A percentile compares a stretch with the other conserved stretches of the same genome.
phyloP scores from a whole-genome alignment of 2,329 filamentous ascomycete species.

The Rasamsonia emersonii region DNA sequence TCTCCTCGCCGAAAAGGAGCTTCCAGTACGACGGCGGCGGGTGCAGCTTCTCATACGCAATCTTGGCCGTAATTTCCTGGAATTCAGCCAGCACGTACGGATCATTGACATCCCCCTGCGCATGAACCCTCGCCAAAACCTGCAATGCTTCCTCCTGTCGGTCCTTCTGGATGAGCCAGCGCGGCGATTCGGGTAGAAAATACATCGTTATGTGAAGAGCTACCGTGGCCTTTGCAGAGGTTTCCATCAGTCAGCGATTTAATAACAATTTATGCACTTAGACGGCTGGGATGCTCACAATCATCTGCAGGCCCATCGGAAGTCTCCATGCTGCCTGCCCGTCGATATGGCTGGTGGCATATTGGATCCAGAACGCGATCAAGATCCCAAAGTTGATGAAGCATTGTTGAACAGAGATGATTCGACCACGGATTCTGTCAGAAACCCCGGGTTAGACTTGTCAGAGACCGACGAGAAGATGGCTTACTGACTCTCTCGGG shows the following conservation, averaged over 20 bases:
- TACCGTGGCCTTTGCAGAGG: too few species aligned
- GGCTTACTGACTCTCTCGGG: slow-evolving; percentile 9
- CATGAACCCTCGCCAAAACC: slow-evolving; percentile 7
- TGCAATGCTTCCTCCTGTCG: slow-evolving; percentile 9
- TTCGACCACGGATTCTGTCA: slow-evolving; percentile 14
- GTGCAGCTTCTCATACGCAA: slow-evolving; percentile 10
- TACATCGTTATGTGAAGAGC: too few species aligned
- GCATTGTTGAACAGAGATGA: slow-evolving; percentile 17
- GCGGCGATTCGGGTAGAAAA: too few species aligned
- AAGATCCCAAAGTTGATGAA: slow-evolving; percentile 16
- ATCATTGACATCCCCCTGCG: slow-evolving; percentile 6
- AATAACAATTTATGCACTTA: too few species aligned
- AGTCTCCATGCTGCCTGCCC: too few species aligned
- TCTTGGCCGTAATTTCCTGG: slow-evolving; percentile 8
- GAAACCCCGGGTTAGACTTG: neutral
- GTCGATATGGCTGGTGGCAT: slow-evolving; percentile 7
- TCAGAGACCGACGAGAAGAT: neutral
- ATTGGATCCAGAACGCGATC: slow-evolving; percentile 14
- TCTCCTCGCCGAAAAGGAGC: slow-evolving; percentile 12
- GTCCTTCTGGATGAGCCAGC: too few species aligned
- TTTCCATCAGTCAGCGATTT: too few species aligned
- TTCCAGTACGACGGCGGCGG: slow-evolving; percentile 11
- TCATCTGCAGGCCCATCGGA: too few species aligned
- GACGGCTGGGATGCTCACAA: too few species aligned
- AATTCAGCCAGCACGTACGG: slow-evolving; percentile 10